Conservation (phyloP, 2,329 filamentous ascomycete genomes). For the Colletotrichum salicis region DNA sequence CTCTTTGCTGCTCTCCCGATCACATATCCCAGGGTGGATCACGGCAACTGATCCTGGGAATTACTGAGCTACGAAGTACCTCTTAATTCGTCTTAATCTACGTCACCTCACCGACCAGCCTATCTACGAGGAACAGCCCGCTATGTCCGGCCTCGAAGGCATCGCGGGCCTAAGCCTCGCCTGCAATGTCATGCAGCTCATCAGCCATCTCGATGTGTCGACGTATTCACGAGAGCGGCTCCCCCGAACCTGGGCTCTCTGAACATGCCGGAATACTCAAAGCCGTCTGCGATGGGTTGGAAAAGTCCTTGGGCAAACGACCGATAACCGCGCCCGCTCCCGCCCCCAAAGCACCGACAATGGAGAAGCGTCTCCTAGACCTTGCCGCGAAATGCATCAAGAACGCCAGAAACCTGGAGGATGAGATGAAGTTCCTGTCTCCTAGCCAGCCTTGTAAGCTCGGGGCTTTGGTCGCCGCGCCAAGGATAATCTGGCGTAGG, state of each 20-base stretch:
- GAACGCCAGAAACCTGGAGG: background rate
- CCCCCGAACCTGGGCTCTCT: background rate
- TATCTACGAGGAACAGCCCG: too few species aligned
- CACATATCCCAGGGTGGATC: background rate
- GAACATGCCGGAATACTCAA: background rate
- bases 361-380: background rate
- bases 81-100: background rate
- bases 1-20: background rate
- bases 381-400: background rate
- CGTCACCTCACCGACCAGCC: rapidly evolving
- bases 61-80: background rate
- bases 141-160: conserved; percentile 12
- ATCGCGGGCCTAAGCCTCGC: background rate
- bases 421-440: background rate
- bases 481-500: background rate
- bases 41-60: too few species aligned
- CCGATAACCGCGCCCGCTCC: background rate
- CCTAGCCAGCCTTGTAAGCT: background rate
- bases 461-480: background rate
- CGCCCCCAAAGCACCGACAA: background rate
- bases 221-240: background rate
- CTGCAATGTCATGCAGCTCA: conserved; percentile 19
- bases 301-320: rapidly evolving
- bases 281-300: background rate
- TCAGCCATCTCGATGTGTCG: background rate